Percentiles rank a stretch among this genome's conserved stretches.
Evolutionary conservation across 2,329 filamentous ascomycete species (phyloP).

Genomic region (Metarhizium rileyi): DNA sequence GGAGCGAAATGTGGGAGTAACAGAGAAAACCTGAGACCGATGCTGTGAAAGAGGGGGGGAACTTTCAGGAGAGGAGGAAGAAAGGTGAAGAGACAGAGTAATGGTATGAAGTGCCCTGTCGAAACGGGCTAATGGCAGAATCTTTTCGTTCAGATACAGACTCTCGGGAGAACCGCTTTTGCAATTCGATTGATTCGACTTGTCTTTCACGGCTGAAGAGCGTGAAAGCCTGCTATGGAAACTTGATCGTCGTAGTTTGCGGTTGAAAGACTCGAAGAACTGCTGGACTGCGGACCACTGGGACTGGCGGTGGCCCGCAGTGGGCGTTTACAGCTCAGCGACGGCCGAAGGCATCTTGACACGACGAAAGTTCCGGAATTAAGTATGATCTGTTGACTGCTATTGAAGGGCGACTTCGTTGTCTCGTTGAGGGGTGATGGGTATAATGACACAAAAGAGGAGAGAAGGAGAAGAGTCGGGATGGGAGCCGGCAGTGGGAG

Average conservation of each 20-base stretch:
- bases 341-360: constrained; percentile 62
- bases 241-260: constrained; percentile 52
- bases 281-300: constrained; percentile 71
- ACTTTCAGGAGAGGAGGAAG: background rate
- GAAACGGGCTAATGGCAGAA: constrained; percentile 20
- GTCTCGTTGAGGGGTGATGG: constrained; percentile 36
- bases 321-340: constrained; percentile 88
- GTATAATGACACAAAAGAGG: constrained; percentile 20
- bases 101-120: constrained; percentile 15
- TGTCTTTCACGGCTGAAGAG: constrained; percentile 23
- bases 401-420: constrained; percentile 50
- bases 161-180: constrained; percentile 23
- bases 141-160: constrained; percentile 28
- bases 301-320: constrained; percentile 50
- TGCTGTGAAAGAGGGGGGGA: background rate
- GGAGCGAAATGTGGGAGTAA: background rate
- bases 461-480: constrained; percentile 14
- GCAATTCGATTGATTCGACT: background rate
- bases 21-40: background rate
- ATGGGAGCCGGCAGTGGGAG: constrained; percentile 8
- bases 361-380: constrained; percentile 57
- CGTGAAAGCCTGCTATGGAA: constrained; percentile 43
- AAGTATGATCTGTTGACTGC: constrained; percentile 24
- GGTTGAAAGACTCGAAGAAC: constrained; percentile 61
- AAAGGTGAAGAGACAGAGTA: constrained; percentile 2